Base-by-base conservation (phyloP, 495 filamentous ascomycete species). In the Aspergillus biplanus region DNA sequence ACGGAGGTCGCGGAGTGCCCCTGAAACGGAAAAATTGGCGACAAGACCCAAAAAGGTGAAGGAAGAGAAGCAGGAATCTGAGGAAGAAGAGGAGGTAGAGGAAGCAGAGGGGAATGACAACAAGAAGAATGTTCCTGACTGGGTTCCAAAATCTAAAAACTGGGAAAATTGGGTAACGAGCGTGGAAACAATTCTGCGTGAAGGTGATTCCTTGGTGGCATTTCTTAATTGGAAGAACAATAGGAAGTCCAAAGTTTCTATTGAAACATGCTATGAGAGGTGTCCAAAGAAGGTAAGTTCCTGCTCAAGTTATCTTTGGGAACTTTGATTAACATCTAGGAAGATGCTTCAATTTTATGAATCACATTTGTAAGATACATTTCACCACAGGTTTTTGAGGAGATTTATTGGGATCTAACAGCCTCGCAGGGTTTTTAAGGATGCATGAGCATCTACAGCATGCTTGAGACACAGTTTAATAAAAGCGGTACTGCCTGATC, bases 151-250 rank as follows among this genome's bases (percentile, higher is more conserved):
- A 33, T 67, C 69, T 7, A 82, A 85, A 39, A 75, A 67, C 59
- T 90, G 87, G 87, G 87, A 89, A 42, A 68, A 77, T 5, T 72
- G 86, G 18, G 77, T 90, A 4, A 65, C 78, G 32, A 68, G 56
- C 3, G 79, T 90, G 15, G 82, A 88, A 33, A 87, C 87, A 0
- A 82, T 89, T 46, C 73, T 84, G 56, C 79, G 85, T 34, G 76
- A 86, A 56, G 63, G 71, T 16, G 64, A 78, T 6, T 72, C 72
- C 13, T 61, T 84, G 5, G 78, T 77, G 44, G 87, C 80, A 0
- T 86, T 82, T 56, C 64, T 89, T 3, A 66, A 81, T 16, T 90
- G 86, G 85, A 85, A 79, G 39, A 84, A 86, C 61, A 75, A 73
- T 44, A 77, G 73, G 34, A 76, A 70, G 49, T 72, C 78, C 1